A percentile compares a stretch with the other conserved stretches of the same genome.
phyloP scores from a whole-genome alignment of 768 basidiomycete genomes.

The Tulasnella calospora region DNA sequence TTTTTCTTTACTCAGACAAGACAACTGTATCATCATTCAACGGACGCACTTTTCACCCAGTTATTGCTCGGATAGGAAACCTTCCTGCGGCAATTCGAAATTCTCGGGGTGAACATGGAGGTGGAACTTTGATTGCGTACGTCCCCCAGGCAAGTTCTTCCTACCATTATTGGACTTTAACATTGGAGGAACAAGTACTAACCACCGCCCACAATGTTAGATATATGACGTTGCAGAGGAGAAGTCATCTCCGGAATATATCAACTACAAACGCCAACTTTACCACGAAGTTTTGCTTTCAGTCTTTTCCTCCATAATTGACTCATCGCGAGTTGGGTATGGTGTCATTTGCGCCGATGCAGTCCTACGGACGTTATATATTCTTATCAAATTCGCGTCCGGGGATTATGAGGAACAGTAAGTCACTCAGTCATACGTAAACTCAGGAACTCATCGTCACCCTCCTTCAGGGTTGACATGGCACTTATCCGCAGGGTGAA shows the following conservation, averaged over 20 bases:
- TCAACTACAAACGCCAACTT: background rate
- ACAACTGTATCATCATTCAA: background rate
- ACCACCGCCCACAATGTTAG: background rate
- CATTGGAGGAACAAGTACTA: background rate
- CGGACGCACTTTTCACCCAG: background rate
- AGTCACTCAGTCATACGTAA: background rate
- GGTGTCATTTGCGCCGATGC: background rate
- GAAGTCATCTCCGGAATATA: background rate
- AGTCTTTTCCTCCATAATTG: background rate
- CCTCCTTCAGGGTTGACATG: background rate
- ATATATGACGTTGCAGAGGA: background rate
- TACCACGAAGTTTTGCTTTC: background rate
- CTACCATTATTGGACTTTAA: background rate
- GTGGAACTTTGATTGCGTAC: slow-evolving; percentile 8
- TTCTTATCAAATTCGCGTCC: background rate
- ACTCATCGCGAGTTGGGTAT: background rate
- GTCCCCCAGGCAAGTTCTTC: background rate
- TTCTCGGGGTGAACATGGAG: background rate
- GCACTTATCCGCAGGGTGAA: background rate
- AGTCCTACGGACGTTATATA: background rate
- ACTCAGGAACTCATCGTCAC: background rate
- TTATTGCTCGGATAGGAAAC: background rate
- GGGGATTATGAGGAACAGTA: slow-evolving; percentile 9
- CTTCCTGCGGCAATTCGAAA: background rate
- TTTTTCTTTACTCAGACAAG: background rate